These are phyloP conservation scores for Amesomyces nigricolor DNA, from an alignment of 2,329 filamentous ascomycete genomes.

Conservation along the genomic window DNA sequence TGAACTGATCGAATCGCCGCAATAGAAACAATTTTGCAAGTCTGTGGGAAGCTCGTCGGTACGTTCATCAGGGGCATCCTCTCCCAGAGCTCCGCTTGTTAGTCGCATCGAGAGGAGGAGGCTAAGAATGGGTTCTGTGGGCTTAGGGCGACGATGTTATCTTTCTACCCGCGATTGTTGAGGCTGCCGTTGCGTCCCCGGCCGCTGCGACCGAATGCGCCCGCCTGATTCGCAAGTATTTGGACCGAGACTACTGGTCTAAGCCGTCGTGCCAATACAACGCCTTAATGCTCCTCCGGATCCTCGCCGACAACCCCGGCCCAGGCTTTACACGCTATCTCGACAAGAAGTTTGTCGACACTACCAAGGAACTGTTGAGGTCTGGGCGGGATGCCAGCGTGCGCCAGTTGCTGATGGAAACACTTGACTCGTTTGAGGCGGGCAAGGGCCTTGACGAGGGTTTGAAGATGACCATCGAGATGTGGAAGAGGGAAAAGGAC, in stretches of 20 bases:
- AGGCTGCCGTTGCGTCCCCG: constrained; percentile 88
- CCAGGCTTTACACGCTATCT: constrained; percentile 85
- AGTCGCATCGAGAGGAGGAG: not conserved
- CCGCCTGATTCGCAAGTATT: constrained; percentile 71
- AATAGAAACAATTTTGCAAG: constrained; percentile 74
- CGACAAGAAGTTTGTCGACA: constrained; percentile 75
- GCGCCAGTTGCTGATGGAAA: constrained; percentile 81
- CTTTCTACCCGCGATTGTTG: constrained; percentile 88
- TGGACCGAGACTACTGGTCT: constrained; percentile 64
- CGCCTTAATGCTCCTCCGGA: constrained; percentile 89
- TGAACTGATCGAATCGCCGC: constrained; percentile 20
- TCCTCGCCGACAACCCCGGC: constrained; percentile 87
- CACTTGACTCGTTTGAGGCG: constrained; percentile 69
- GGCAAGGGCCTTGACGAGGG: constrained; percentile 71
- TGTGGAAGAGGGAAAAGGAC: constrained; percentile 87
- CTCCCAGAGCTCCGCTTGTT: not conserved
- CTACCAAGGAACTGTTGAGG: constrained; percentile 68
- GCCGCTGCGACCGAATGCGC: constrained; percentile 77
- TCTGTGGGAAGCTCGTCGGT: constrained; percentile 57
- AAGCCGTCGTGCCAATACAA: constrained; percentile 81
- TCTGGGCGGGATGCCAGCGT: constrained; percentile 68
- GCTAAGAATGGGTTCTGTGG: not conserved
- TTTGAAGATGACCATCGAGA: constrained; percentile 62
- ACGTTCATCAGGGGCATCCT: constrained; percentile 28
- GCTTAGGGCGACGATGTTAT: constrained; percentile 78